A percentile compares a stretch with the other conserved stretches of the same genome.
These are phyloP conservation scores for Cymbopogon flexuosus DNA, from an alignment of 202 grass and related monocot species.

Conservation along the genomic window DNA sequence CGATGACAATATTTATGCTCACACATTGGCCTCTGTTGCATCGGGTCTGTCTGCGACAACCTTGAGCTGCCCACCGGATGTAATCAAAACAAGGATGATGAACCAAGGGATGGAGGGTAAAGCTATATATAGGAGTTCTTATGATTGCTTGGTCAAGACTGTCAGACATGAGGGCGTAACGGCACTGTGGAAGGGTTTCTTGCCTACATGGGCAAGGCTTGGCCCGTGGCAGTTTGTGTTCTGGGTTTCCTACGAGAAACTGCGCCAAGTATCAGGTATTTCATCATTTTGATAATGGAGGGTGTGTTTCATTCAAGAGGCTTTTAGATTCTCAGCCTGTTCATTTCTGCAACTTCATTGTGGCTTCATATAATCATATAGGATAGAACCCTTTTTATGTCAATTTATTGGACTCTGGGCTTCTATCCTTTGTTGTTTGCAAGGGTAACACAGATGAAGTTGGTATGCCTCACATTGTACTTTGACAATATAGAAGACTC, in stretches of 20 bases:
- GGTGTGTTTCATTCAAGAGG: conserved; percentile 1
- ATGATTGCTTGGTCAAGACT: conserved; percentile 73
- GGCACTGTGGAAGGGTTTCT: conserved; percentile 80
- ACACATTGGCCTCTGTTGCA: conserved; percentile 62
- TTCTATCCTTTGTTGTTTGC: background rate
- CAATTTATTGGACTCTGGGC: background rate
- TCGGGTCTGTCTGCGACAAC: conserved; percentile 60
- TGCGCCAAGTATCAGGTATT: conserved; percentile 56
- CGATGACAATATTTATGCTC: conserved; percentile 56
- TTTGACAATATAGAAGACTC: background rate
- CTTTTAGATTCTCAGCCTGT: background rate
- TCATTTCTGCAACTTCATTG: background rate
- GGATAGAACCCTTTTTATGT: background rate
- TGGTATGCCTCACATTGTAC: background rate
- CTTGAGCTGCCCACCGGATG: conserved; percentile 71
- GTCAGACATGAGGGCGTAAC: conserved; percentile 47
- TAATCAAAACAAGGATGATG: conserved; percentile 92
- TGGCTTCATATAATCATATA: background rate
- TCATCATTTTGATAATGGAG: conserved; percentile 61
- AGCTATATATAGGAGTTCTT: conserved; percentile 62
- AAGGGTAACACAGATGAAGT: background rate
- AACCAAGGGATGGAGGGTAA: conserved; percentile 45
- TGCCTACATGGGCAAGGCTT: conserved; percentile 81
- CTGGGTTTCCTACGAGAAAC: conserved; percentile 80
- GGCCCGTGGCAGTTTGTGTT: conserved; percentile 92